A percentile compares a stretch with the other conserved stretches of the same genome.
These are phyloP conservation scores for Acanthamoeba sp. DNA, from an alignment of 208 protist genomes.

Conservation along the genomic window DNA sequence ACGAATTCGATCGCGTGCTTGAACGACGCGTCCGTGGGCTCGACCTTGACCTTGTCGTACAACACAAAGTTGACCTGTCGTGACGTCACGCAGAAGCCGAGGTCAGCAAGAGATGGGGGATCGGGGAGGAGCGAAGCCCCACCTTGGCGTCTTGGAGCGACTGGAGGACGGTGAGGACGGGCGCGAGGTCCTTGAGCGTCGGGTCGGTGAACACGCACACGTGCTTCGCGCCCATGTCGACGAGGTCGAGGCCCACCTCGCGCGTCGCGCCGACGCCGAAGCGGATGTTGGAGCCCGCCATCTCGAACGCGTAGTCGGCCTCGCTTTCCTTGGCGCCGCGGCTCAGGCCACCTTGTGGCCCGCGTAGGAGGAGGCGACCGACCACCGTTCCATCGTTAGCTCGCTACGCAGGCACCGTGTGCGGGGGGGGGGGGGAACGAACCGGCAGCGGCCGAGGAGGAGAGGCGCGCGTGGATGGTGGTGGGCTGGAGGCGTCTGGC, in stretches of 20 bases:
- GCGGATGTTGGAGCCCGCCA: slow-evolving; percentile 63
- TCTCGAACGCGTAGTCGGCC: slow-evolving; percentile 80
- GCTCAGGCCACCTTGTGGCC: neutral
- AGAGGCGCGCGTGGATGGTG: neutral
- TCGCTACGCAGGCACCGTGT: neutral
- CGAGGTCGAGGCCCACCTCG: slow-evolving; percentile 78
- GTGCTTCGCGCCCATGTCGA: slow-evolving; percentile 67
- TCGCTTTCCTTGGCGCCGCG: neutral
- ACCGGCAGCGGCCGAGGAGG: neutral
- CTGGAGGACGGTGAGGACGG: slow-evolving; percentile 63
- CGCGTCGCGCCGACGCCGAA: slow-evolving; percentile 75
- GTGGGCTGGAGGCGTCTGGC: neutral
- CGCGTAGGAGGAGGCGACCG: neutral
- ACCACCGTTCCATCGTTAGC: too few species aligned
- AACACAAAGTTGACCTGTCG: slow-evolving; percentile 61
- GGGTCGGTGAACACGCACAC: slow-evolving; percentile 8
- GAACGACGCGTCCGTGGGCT: slow-evolving; percentile 82
- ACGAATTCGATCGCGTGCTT: slow-evolving; percentile 82
- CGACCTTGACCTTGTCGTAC: slow-evolving; percentile 76
- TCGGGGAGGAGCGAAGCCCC: neutral
- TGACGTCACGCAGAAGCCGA: slow-evolving; percentile 5
- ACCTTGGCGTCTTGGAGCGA: slow-evolving; percentile 75
- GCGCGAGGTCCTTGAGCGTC: slow-evolving; percentile 52
- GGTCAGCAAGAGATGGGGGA: neutral
- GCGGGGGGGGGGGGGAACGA: too few species aligned